Percentiles rank a stretch among this genome's conserved stretches.
Conservation (phyloP, 2,329 filamentous ascomycete species). For the Aspergillus candidus region DNA sequence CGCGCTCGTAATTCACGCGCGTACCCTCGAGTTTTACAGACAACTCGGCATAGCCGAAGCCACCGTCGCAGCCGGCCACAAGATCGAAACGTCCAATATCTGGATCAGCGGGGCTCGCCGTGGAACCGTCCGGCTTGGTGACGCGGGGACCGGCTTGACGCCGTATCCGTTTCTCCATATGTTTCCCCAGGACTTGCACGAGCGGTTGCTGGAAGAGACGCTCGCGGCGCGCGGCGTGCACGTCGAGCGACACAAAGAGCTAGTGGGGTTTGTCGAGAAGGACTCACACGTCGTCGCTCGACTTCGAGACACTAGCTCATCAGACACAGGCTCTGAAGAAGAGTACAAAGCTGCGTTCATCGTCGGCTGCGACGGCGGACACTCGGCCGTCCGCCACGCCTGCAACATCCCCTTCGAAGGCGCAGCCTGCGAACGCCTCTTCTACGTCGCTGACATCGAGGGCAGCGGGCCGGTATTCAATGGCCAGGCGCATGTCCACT, state of each 20-base stretch:
- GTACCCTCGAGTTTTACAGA: conserved; percentile 47
- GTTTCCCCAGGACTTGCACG: conserved; percentile 25
- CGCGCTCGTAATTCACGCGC: conserved; percentile 43
- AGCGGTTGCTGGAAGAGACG: conserved; percentile 22
- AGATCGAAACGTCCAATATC: conserved; percentile 34
- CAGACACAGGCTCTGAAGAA: conserved; percentile 4
- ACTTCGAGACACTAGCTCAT: conserved; percentile 5
- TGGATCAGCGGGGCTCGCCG: conserved; percentile 24
- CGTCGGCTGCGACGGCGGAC: conserved; percentile 50
- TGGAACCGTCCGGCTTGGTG: conserved; percentile 17
- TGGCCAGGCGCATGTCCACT: conserved; percentile 28
- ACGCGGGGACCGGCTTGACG: conserved; percentile 22
- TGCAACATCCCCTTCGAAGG: conserved; percentile 39
- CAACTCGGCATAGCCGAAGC: conserved; percentile 39
- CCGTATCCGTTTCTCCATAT: conserved; percentile 27
- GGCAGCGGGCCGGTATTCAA: conserved; percentile 25
- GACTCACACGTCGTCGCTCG: conserved; percentile 18
- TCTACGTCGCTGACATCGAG: conserved; percentile 42
- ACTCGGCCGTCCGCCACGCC: conserved; percentile 43
- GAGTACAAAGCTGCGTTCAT: conserved; percentile 37
- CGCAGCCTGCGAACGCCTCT: conserved; percentile 39
- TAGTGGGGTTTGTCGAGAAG: conserved; percentile 21
- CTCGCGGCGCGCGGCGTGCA: conserved; percentile 21
- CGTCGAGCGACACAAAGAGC: conserved; percentile 23
- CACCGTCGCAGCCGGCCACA: conserved; percentile 33